Base-by-base conservation (phyloP, 768 basidiomycete genomes). In the Lactifluus rugatus region DNA sequence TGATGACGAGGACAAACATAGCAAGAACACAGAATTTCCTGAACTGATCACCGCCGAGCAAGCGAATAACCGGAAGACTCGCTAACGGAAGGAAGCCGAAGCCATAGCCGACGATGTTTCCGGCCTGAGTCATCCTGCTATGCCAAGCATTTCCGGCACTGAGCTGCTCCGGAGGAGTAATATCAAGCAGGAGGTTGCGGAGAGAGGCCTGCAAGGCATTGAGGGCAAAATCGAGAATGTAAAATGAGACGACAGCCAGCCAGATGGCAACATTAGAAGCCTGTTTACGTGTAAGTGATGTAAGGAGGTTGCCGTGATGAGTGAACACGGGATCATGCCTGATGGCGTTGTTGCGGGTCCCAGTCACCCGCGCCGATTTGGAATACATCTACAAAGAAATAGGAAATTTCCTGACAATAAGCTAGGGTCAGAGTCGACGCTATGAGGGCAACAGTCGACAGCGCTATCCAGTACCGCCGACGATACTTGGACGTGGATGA, bases 91-190 rank as follows among this genome's bases (percentile, higher is more conserved):
- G 70, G 72, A 92, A 97, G 17, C 91, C 93, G 68, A 95, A 87
- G 1, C 89, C 89, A 73, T 85, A 97, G 9, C 96, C 96, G 62
- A 97, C 70, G 49, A 98, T 95, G 68, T 96, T 98, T 21, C 93
- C 96, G n/a, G 93, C 84, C 68, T 98, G 93, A 45, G 84, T 87
- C 89, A 97, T 96, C 61, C 92, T 78, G 47, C 94, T 89, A 58
- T 97, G 93, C 93, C 95, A 99, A 34, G 96, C 96, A 73, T 98
- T 99, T 4, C 87, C 93, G n/a, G 84, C 79, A 56, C 86, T 93
- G 13, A 97, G 81, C 70, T 97, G 95, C 61, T 85, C 81, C 14
- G 89, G 81, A 6, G 96, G 94, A 0, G 91, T 82, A 51, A 95
- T 74, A 68, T 99, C 96, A 58, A 99, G 78, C 13, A 97, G 77